Evolutionary conservation across 2,329 filamentous ascomycete species (phyloP), one percentile per base, ranked within the genome.

Genomic region (Pyrenochaeta sp.): DNA sequence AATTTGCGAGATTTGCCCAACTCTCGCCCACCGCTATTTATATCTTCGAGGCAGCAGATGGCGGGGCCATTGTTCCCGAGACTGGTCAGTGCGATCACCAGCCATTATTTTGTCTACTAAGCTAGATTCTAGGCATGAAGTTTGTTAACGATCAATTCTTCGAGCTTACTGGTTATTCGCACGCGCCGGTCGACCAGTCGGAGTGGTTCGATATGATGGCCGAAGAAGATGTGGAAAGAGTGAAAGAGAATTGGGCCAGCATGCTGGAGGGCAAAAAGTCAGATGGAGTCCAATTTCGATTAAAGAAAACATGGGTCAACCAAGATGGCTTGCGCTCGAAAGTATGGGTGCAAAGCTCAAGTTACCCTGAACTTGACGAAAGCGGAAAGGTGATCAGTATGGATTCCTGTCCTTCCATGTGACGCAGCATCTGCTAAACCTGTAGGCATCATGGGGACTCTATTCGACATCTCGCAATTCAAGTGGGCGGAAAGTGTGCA

Each of bases 401-500:
- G 48, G 2, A 0, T 23, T n/a, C n/a, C 12, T n/a, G 29, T 7
- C 3, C 20, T 5, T 7, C 3, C 2, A 10, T 21, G 2, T 14
- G 29, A 11, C 10, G 39, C 4, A 4, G 15, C 17, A 39, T 14
- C n/a, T 14, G 11, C 58, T 54, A 9, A 20, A 39, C 21, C 7
- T 6, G 0, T 37, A 60, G 61, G 63, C 27, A 71, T 76, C 27
- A 66, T 75, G 54, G 75, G 75, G 6, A 72, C 67, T 0, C 51
- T 76, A 3, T 71, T 73, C 21, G 74, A 75, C 32, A 75, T 76
- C 17, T 72, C 69, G 14, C 66, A 72, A 30, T 72, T 75, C 47
- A 76, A 76, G 51, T 74, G 73, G 68, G 72, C 72, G 14, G 72
- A 77, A 45, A 63, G 62, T 6, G 62, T 75, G 9, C 74, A 76